phyloP scores from a whole-genome alignment of 257 asterid species.

The Euphrasia confusa region DNA sequence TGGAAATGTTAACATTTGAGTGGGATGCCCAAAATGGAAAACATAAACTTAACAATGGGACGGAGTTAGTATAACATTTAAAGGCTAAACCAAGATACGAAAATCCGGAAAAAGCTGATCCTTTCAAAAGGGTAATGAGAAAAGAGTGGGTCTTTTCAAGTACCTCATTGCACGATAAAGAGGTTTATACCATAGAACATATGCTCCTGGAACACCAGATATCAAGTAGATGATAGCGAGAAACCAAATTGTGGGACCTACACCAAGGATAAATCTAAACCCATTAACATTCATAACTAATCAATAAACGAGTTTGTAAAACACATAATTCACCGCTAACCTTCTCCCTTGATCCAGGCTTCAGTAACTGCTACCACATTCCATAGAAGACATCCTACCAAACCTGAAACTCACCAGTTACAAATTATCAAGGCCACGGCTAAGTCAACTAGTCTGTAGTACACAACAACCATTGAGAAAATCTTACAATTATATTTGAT shows the following conservation, averaged over 20 bases:
- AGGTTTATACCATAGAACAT: constrained; percentile 2
- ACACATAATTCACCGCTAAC: not conserved
- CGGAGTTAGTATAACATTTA: not conserved
- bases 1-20: too few species aligned
- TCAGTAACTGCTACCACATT: not conserved
- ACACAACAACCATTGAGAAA: too few species aligned
- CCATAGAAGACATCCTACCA: not conserved
- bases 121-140: not conserved
- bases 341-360: constrained; percentile 5
- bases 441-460: not conserved
- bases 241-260: constrained; percentile 3
- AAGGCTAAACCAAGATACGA: not conserved
- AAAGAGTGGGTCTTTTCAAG: not conserved
- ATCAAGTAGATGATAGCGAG: constrained; percentile 1
- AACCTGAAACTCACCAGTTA: not conserved
- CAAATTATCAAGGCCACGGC: not conserved
- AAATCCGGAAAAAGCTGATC: not conserved
- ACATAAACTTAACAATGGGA: too few species aligned
- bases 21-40: too few species aligned
- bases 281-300: too few species aligned
- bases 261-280: too few species aligned
- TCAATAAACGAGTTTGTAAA: not conserved
- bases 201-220: constrained; percentile 4
- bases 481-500: too few species aligned
- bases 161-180: constrained; percentile 6